These are phyloP conservation scores for Xylaria palmicola DNA, from an alignment of 495 filamentous ascomycete species.

Conservation along the genomic window DNA sequence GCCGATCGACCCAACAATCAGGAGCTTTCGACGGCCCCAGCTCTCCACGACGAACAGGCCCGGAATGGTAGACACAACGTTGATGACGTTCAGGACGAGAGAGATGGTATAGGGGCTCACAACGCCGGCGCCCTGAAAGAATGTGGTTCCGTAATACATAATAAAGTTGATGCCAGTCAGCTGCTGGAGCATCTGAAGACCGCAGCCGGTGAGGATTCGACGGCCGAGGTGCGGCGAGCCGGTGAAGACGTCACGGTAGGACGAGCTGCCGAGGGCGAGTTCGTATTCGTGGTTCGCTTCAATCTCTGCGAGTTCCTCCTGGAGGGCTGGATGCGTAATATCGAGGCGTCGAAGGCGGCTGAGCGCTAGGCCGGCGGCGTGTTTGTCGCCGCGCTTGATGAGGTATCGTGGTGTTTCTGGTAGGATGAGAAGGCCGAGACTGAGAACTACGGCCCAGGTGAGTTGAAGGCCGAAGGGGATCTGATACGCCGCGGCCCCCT, in stretches of 20 bases:
- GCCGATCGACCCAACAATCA: constrained; percentile 70
- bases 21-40: constrained; percentile 70
- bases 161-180: constrained; percentile 59
- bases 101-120: constrained; percentile 65
- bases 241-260: constrained; percentile 70
- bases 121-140: constrained; percentile 68
- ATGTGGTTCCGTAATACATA: constrained; percentile 78
- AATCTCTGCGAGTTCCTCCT: constrained; percentile 83
- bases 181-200: constrained; percentile 60
- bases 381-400: constrained; percentile 72
- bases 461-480: constrained; percentile 88
- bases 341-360: constrained; percentile 75
- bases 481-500: constrained; percentile 68
- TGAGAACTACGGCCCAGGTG: constrained; percentile 76
- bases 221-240: constrained; percentile 58
- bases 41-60: constrained; percentile 75
- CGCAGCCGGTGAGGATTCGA: constrained; percentile 54
- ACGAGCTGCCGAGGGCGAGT: constrained; percentile 67
- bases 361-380: constrained; percentile 69
- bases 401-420: constrained; percentile 88
- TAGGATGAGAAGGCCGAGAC: constrained; percentile 68
- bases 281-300: constrained; percentile 89
- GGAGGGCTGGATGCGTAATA: constrained; percentile 68
- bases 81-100: constrained; percentile 74
- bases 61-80: constrained; percentile 70